These are phyloP conservation scores for Isoetes engelmannii DNA, from an alignment of 83 land plant genomes.

Conservation along the genomic window DNA sequence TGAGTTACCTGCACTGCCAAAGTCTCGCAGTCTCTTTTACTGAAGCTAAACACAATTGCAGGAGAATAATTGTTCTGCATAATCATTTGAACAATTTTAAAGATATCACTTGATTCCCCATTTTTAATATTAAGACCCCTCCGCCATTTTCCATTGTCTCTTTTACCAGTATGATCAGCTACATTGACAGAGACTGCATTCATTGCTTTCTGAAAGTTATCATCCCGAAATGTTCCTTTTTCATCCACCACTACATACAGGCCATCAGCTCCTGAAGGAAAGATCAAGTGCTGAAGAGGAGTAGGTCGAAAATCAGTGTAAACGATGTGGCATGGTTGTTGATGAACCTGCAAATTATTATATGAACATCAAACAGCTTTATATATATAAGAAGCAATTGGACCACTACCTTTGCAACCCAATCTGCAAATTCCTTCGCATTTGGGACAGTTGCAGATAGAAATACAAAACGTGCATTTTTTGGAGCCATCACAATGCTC, in stretches of 20 bases:
- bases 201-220: conserved; percentile 89
- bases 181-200: conserved; percentile 66
- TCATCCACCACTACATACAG: conserved; percentile 91
- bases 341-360: conserved; percentile 96
- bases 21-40: conserved; percentile 96
- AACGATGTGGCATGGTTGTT: conserved; percentile 97
- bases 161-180: conserved; percentile 49
- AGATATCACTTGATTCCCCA: conserved; percentile 91
- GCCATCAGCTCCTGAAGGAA: conserved; percentile 92
- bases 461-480: conserved; percentile 91
- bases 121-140: too few relatives aligned
- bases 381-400: neutral
- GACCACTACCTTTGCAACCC: conserved; percentile 88
- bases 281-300: conserved; percentile 92
- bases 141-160: conserved; percentile 61
- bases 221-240: conserved; percentile 89
- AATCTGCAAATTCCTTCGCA: conserved; percentile 98
- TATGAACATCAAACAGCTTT: neutral
- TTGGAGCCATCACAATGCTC: conserved; percentile 99
- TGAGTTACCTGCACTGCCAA: conserved; percentile 84
- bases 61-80: conserved; percentile 91
- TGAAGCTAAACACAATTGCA: conserved; percentile 94
- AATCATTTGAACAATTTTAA: conserved; percentile 96
- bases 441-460: conserved; percentile 99
- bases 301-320: conserved; percentile 98